Evolutionary conservation across 805 yeast species (phyloP).

Genomic region (Torulaspora quercuum): DNA sequence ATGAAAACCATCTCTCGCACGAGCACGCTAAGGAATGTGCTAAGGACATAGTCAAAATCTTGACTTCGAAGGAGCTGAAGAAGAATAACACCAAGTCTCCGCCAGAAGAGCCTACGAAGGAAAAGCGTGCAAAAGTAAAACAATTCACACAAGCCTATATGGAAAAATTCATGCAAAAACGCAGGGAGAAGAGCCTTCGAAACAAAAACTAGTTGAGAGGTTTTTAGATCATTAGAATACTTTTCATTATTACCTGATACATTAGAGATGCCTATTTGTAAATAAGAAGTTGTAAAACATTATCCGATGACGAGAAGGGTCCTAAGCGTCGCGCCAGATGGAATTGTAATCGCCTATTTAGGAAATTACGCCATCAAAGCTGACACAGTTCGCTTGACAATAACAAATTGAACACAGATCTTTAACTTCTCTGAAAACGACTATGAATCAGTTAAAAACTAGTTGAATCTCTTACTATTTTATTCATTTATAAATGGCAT

Average conservation of each 20-base stretch:
- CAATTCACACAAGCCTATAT: conserved; percentile 59
- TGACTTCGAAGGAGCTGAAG: conserved; percentile 63
- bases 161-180: conserved; percentile 58
- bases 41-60: conserved; percentile 63
- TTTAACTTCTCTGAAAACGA: too few relatives aligned
- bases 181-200: conserved; percentile 35
- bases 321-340: conserved; percentile 5
- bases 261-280: background rate
- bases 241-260: background rate
- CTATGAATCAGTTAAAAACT: too few relatives aligned
- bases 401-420: too few relatives aligned
- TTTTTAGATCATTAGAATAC: too few relatives aligned
- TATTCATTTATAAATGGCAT: too few relatives aligned
- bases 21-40: conserved; percentile 76
- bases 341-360: conserved; percentile 8
- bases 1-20: conserved; percentile 53
- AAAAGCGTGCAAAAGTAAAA: conserved; percentile 66
- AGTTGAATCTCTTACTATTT: too few relatives aligned
- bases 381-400: too few relatives aligned
- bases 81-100: conserved; percentile 38
- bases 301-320: too few relatives aligned
- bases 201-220: conserved; percentile 1
- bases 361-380: conserved; percentile 5
- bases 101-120: conserved; percentile 57
- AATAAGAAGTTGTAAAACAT: too few relatives aligned